Evolutionary conservation across 2,329 filamentous ascomycete genomes (phyloP).

Genomic region (Pseudopithomyces chartarum): DNA sequence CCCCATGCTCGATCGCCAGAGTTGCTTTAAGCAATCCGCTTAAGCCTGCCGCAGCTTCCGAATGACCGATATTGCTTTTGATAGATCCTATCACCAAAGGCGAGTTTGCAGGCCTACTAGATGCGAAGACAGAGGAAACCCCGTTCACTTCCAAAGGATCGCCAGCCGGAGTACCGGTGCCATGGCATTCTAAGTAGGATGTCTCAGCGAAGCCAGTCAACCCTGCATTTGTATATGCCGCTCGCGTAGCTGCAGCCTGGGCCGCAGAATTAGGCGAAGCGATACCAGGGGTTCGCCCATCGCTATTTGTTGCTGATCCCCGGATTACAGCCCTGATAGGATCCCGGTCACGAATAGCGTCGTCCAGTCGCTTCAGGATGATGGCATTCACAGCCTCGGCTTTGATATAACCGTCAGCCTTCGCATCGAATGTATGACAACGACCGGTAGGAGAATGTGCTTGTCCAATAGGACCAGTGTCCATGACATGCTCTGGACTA

Average conservation of each 20-base stretch:
- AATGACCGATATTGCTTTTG: constrained; percentile 48
- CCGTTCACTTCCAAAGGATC: constrained; percentile 25
- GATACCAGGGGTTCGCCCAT: constrained; percentile 13
- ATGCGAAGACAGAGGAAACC: constrained; percentile 12
- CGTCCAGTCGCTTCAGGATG: constrained; percentile 32
- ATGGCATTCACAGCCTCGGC: constrained; percentile 35
- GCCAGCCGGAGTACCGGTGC: constrained; percentile 63
- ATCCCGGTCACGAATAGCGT: constrained; percentile 35
- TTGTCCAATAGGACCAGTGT: constrained; percentile 8
- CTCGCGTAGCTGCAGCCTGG: constrained; percentile 32
- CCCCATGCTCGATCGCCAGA: constrained; percentile 42
- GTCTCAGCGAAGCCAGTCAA: constrained; percentile 26
- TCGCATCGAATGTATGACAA: constrained; percentile 28
- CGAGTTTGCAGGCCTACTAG: neutral
- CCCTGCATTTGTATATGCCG: constrained; percentile 42
- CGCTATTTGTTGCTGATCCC: constrained; percentile 19
- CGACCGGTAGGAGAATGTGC: constrained; percentile 18
- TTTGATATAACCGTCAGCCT: constrained; percentile 30
- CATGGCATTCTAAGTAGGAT: constrained; percentile 48
- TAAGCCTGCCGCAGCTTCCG: constrained; percentile 43
- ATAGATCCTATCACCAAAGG: constrained; percentile 13
- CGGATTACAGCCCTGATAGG: constrained; percentile 39
- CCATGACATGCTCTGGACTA: constrained; percentile 12
- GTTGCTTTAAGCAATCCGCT: constrained; percentile 45
- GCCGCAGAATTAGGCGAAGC: constrained; percentile 48